These are phyloP conservation scores for Thelonectria olida DNA, from an alignment of 2,329 filamentous ascomycete genomes.

Conservation along the genomic window DNA sequence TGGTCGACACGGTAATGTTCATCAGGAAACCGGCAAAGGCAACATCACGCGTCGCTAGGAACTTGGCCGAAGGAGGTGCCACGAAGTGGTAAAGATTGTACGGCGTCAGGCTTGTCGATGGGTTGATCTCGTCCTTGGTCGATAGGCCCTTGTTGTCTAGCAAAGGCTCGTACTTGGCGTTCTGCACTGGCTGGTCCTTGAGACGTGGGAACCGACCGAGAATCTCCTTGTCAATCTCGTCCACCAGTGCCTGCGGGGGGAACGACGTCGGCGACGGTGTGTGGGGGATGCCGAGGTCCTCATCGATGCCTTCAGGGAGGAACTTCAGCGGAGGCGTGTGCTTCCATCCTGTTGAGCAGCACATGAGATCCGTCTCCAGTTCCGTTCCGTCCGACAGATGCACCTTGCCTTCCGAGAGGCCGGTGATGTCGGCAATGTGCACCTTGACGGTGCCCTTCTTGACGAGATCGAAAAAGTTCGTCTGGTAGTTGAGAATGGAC, in stretches of 20 bases:
- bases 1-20: conserved; percentile 53
- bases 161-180: conserved; percentile 56
- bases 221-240: conserved; percentile 62
- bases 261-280: conserved; percentile 42
- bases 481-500: conserved; percentile 63
- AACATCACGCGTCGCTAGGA: conserved; percentile 49
- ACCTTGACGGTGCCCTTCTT: conserved; percentile 57
- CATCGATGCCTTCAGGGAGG: conserved; percentile 55
- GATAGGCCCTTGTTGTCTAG: conserved; percentile 49
- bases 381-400: conserved; percentile 59
- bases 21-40: conserved; percentile 56
- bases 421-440: conserved; percentile 57
- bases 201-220: conserved; percentile 62
- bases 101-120: conserved; percentile 33
- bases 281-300: conserved; percentile 59
- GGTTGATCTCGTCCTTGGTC: conserved; percentile 40
- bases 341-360: conserved; percentile 69
- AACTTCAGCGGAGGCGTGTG: conserved; percentile 62
- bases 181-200: conserved; percentile 58
- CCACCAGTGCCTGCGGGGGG: conserved; percentile 42
- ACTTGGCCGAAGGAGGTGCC: conserved; percentile 50
- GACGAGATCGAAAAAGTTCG: conserved; percentile 61
- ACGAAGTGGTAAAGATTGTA: conserved; percentile 59
- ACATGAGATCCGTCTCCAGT: conserved; percentile 60
- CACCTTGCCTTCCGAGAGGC: conserved; percentile 53